phyloP scores from a whole-genome alignment of 257 asterid species.

The Leptodermis oblonga region DNA sequence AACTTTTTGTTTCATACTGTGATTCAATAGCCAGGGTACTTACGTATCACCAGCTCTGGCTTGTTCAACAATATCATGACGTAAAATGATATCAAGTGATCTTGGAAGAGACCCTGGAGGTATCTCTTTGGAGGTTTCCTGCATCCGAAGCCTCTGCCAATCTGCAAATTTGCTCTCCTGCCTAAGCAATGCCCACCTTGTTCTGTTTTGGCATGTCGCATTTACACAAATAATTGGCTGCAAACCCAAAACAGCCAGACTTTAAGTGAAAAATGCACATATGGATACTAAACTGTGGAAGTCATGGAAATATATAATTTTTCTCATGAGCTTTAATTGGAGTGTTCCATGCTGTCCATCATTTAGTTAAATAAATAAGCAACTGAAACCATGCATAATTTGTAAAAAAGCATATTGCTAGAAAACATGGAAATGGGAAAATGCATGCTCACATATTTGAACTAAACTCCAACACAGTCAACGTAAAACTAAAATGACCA shows the following conservation, averaged over 20 bases:
- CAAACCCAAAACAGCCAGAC: conserved; percentile 15
- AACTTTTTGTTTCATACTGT: background rate
- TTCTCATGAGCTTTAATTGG: background rate
- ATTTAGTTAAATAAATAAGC: background rate
- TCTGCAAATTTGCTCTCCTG: conserved; percentile 98
- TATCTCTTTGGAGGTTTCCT: conserved; percentile 92
- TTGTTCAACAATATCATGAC: conserved; percentile 92
- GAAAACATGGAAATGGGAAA: background rate
- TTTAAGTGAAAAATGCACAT: background rate
- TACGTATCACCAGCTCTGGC: conserved; percentile 99
- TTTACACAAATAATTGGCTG: conserved; percentile 94
- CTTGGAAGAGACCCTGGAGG: conserved; percentile 99
- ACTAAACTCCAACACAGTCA: background rate
- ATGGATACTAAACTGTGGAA: background rate
- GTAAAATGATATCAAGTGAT: conserved; percentile 91
- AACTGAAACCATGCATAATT: background rate
- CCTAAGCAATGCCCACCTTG: conserved; percentile 88
- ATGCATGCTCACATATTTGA: background rate
- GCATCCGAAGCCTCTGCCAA: conserved; percentile 99
- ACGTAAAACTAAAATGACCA: too few relatives aligned
- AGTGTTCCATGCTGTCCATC: background rate
- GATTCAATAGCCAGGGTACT: conserved; percentile 14
- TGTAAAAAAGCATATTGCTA: background rate
- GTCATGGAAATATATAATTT: background rate
- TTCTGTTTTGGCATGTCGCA: conserved; percentile 81